Conservation (phyloP, 495 filamentous ascomycete species). For the Penicillium cosmopolitanum region DNA sequence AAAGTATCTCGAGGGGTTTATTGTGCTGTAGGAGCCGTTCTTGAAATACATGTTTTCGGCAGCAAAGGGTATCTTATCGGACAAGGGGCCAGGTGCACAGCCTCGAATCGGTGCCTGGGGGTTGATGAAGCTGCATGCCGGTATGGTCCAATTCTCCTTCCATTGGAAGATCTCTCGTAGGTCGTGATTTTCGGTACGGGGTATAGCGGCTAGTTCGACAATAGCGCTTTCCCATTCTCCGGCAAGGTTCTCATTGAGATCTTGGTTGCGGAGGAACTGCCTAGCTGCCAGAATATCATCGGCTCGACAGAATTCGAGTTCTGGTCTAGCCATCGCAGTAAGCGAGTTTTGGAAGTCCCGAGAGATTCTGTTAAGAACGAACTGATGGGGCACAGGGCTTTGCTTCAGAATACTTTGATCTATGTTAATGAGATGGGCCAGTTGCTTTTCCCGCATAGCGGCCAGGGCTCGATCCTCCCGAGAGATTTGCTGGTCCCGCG, state of each 20-base stretch:
- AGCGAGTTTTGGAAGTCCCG: constrained; percentile 10
- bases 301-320: constrained; percentile 32
- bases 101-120: neutral
- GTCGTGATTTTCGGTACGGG: neutral
- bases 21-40: neutral
- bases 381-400: constrained; percentile 21
- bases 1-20: neutral
- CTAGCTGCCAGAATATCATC: constrained; percentile 34
- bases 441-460: constrained; percentile 38
- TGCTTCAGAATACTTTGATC: constrained; percentile 33
- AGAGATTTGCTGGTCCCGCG: constrained; percentile 30
- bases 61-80: neutral
- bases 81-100: neutral
- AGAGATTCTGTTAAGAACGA: constrained; percentile 22
- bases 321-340: constrained; percentile 8
- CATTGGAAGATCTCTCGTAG: constrained; percentile 22
- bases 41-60: neutral
- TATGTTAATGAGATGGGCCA: constrained; percentile 27
- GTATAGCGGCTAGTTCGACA: neutral
- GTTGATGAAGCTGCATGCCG: neutral
- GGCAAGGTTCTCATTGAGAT: constrained; percentile 29
- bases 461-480: constrained; percentile 32
- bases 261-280: constrained; percentile 31
- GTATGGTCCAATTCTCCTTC: constrained; percentile 11
- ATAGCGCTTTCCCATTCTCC: constrained; percentile 38